These are phyloP conservation scores for Aureobasidium sp. DNA, from an alignment of 2,329 filamentous ascomycete species.

Conservation along the genomic window DNA sequence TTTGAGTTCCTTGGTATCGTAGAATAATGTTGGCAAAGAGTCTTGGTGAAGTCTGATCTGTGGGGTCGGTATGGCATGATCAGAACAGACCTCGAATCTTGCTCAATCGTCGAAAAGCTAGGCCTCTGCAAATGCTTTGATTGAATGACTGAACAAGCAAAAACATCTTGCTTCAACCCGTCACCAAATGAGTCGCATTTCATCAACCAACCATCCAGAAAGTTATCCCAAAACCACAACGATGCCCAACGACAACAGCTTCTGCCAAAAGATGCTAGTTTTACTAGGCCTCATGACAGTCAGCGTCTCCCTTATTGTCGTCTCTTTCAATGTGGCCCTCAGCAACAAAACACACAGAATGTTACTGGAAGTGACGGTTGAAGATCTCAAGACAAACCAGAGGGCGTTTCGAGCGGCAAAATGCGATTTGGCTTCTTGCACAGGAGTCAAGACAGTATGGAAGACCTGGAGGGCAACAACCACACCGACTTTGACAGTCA, in stretches of 20 bases:
- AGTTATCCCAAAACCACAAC: not conserved
- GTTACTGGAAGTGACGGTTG: not conserved
- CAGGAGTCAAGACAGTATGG: too few species aligned
- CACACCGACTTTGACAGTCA: too few species aligned
- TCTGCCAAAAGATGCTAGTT: not conserved
- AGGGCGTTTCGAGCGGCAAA: too few species aligned
- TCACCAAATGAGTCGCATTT: not conserved
- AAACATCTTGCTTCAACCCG: not conserved
- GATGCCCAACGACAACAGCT: not conserved
- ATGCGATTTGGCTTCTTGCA: too few species aligned
- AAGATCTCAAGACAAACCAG: too few species aligned
- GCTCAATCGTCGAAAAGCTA: not conserved
- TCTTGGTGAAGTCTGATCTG: not conserved
- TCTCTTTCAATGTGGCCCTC: not conserved
- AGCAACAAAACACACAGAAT: not conserved
- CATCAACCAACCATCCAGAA: not conserved
- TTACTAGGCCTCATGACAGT: not conserved
- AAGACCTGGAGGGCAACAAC: too few species aligned
- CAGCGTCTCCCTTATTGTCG: not conserved
- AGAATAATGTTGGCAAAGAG: not conserved
- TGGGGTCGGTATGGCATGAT: not conserved
- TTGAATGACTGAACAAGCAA: too few species aligned
- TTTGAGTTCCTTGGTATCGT: not conserved
- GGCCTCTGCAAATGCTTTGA: too few species aligned
- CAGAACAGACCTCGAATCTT: not conserved